A percentile compares a stretch with the other conserved stretches of the same genome.
These are phyloP conservation scores for Nemania serpens DNA, from an alignment of 2,329 filamentous ascomycete species.

Conservation along the genomic window DNA sequence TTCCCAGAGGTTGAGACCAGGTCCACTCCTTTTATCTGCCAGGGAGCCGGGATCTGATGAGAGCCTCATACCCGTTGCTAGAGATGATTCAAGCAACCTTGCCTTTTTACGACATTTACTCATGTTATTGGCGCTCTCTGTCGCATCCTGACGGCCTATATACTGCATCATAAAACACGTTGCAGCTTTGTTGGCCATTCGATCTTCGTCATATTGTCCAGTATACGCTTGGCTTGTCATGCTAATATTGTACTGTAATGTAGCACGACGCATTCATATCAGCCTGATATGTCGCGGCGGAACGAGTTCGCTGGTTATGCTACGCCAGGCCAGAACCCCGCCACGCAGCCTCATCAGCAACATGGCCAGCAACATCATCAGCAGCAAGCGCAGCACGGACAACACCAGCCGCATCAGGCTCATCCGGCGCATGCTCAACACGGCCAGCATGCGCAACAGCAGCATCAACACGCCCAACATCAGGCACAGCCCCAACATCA, in stretches of 20 bases:
- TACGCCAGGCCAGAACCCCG: slow-evolving; percentile 37
- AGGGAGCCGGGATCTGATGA: slow-evolving; percentile 31
- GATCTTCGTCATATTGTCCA: slow-evolving; percentile 22
- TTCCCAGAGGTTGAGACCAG: slow-evolving; percentile 27
- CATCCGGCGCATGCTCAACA: slow-evolving; percentile 43
- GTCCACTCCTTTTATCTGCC: slow-evolving; percentile 15
- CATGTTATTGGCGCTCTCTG: neutral
- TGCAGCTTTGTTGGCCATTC: slow-evolving; percentile 32
- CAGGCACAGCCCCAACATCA: slow-evolving; percentile 44
- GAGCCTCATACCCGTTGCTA: slow-evolving; percentile 25
- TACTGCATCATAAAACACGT: slow-evolving; percentile 6
- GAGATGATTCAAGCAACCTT: slow-evolving; percentile 16
- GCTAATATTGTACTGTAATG: slow-evolving; percentile 46
- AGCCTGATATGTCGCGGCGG: slow-evolving; percentile 56
- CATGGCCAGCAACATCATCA: slow-evolving; percentile 42
- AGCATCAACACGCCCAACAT: slow-evolving; percentile 44
- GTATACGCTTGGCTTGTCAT: slow-evolving; percentile 28
- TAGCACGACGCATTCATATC: slow-evolving; percentile 54
- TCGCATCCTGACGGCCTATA: neutral
- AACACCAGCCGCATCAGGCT: slow-evolving; percentile 41
- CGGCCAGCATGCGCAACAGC: slow-evolving; percentile 44
- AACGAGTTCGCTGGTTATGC: slow-evolving; percentile 46
- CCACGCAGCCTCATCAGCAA: slow-evolving; percentile 44
- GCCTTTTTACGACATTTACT: neutral
- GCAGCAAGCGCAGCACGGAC: slow-evolving; percentile 44